These are phyloP conservation scores for Megacollybia marginata DNA, from an alignment of 768 basidiomycete species.

Conservation along the genomic window DNA sequence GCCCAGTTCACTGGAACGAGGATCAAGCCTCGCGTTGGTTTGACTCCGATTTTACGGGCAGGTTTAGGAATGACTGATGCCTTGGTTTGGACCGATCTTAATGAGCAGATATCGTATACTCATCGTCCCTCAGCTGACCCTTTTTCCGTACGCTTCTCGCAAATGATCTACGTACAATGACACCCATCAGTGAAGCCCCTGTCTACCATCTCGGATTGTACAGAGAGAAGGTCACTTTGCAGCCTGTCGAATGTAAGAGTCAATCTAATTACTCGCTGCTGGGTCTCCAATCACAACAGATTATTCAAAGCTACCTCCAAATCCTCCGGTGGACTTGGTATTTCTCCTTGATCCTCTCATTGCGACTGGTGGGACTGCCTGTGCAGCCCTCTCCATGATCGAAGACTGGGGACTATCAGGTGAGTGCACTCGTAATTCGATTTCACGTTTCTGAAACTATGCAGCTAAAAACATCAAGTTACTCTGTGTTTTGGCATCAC, in stretches of 20 bases:
- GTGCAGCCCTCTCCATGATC: slow-evolving; percentile 83
- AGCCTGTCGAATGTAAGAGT: slow-evolving; percentile 83
- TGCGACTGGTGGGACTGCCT: slow-evolving; percentile 90
- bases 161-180: not conserved
- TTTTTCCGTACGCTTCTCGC: slow-evolving; percentile 65
- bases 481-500: slow-evolving; percentile 73
- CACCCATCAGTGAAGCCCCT: slow-evolving; percentile 48
- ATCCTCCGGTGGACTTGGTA: slow-evolving; percentile 72
- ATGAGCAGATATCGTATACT: slow-evolving; percentile 1
- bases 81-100: slow-evolving; percentile 30
- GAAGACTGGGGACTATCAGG: slow-evolving; percentile 74
- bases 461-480: slow-evolving; percentile 71
- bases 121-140: slow-evolving; percentile 35
- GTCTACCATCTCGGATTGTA: slow-evolving; percentile 91
- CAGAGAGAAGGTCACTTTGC: slow-evolving; percentile 78
- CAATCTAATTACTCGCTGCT: not conserved
- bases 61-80: slow-evolving; percentile 93
- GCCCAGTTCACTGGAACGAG: slow-evolving; percentile 68
- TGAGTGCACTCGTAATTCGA: slow-evolving; percentile 20
- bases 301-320: slow-evolving; percentile 81
- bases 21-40: slow-evolving; percentile 72
- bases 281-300: slow-evolving; percentile 35
- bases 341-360: slow-evolving; percentile 89
- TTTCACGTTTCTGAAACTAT: not conserved
- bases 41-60: slow-evolving; percentile 89